A percentile compares a stretch with the other conserved stretches of the same genome.
These are phyloP conservation scores for Volvariella surrecta DNA, from an alignment of 1,284 basidiomycete genomes.

Conservation along the genomic window DNA sequence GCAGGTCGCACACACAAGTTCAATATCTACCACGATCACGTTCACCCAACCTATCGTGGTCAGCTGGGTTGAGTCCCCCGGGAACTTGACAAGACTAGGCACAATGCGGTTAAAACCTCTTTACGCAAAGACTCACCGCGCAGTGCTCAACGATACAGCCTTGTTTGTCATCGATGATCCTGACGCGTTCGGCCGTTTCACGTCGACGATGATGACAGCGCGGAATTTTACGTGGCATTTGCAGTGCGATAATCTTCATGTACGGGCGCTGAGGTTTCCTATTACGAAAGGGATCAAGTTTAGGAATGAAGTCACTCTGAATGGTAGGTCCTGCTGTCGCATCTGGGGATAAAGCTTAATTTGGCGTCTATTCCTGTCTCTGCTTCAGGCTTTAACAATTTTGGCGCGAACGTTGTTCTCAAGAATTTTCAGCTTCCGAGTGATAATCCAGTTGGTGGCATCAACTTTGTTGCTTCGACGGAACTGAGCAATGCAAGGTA, in stretches of 20 bases:
- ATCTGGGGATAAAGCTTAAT: neutral
- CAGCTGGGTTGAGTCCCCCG: constrained; percentile 43
- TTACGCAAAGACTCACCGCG: constrained; percentile 40
- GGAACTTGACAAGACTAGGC: constrained; percentile 37
- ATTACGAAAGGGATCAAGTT: constrained; percentile 54
- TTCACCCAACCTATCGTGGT: constrained; percentile 47
- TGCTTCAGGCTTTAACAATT: constrained; percentile 64
- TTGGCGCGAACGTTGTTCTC: constrained; percentile 48
- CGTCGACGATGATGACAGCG: constrained; percentile 54
- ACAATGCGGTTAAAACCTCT: constrained; percentile 36
- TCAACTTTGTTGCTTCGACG: constrained; percentile 56
- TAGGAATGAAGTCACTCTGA: constrained; percentile 46
- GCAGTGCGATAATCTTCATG: constrained; percentile 45
- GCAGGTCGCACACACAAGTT: constrained; percentile 54
- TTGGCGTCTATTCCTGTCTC: constrained; percentile 1
- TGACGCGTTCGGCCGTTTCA: constrained; percentile 48
- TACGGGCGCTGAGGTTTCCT: constrained; percentile 65
- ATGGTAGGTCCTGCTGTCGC: constrained; percentile 25
- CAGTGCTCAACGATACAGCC: constrained; percentile 49
- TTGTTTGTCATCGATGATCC: constrained; percentile 47
- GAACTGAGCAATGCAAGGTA: constrained; percentile 58
- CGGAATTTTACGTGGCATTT: constrained; percentile 69
- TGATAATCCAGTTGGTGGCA: constrained; percentile 62
- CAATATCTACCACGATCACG: constrained; percentile 47
- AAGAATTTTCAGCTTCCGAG: constrained; percentile 66